Conservation (phyloP, 1,284 basidiomycete genomes). For the Apiotrichum gracile region DNA sequence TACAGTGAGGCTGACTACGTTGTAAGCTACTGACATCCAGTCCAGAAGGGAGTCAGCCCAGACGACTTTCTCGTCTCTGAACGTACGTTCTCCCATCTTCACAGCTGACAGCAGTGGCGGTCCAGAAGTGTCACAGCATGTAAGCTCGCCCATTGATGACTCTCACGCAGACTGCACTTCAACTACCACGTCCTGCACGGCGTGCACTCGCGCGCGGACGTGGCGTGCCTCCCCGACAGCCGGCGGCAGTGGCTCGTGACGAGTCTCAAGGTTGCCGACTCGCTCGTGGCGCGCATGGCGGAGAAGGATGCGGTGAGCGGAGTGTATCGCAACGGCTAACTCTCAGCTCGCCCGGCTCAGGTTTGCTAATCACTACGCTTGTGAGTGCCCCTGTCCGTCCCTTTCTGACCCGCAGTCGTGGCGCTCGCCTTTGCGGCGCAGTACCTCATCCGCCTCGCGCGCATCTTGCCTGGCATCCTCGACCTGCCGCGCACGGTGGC, state of each 20-base stretch:
- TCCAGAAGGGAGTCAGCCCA: background rate
- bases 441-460: constrained; percentile 1
- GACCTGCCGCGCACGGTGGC: background rate
- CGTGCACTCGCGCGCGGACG: background rate
- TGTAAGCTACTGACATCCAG: background rate
- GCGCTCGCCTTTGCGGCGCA: constrained; percentile 1
- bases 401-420: background rate
- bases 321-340: background rate
- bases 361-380: background rate
- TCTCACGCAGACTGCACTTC: background rate
- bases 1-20: background rate
- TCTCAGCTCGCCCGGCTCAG: background rate
- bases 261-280: background rate
- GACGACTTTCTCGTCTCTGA: background rate
- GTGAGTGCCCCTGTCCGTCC: no score
- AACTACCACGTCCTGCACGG: background rate
- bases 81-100: background rate
- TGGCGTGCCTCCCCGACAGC: background rate
- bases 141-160: background rate
- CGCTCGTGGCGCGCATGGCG: background rate
- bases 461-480: background rate
- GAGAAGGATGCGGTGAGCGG: background rate
- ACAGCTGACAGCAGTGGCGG: background rate
- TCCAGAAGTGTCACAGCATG: background rate
- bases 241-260: background rate